Conservation (phyloP, 352 stramenopile genomes). For the Globisporangium cystogenes region DNA sequence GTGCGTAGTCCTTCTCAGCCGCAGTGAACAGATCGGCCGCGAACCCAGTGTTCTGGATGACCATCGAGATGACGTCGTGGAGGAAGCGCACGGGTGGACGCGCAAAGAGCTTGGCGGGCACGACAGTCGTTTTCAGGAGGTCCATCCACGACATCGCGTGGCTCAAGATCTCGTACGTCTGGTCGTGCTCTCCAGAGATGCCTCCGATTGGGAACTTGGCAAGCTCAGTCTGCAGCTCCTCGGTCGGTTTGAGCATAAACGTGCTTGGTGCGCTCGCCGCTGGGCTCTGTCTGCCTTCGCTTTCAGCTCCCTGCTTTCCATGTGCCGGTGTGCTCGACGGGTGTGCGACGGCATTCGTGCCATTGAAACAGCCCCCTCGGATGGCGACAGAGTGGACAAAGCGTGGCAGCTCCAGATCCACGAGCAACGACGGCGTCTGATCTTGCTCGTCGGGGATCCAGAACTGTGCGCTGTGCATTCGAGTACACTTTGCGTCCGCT, state of each 20-base stretch:
- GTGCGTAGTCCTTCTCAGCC: constrained; percentile 54
- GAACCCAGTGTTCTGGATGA: constrained; percentile 70
- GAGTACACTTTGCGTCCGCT: constrained; percentile 47
- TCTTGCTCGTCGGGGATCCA: constrained; percentile 59
- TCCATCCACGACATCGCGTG: constrained; percentile 78
- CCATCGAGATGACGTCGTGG: constrained; percentile 68
- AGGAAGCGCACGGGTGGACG: constrained; percentile 77
- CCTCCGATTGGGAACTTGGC: constrained; percentile 35
- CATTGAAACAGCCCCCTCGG: constrained; percentile 41
- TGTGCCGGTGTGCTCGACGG: neutral
- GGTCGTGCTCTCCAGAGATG: constrained; percentile 52
- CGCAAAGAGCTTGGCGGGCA: constrained; percentile 68
- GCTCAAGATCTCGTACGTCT: constrained; percentile 55
- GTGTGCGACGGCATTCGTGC: constrained; percentile 8
- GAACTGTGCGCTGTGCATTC: constrained; percentile 50
- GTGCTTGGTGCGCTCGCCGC: neutral
- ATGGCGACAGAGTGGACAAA: constrained; percentile 58
- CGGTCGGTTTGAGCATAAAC: constrained; percentile 37
- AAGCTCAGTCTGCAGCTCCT: constrained; percentile 25
- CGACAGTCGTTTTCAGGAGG: constrained; percentile 57
- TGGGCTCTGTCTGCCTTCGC: neutral
- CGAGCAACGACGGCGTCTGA: constrained; percentile 38
- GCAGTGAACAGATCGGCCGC: constrained; percentile 34
- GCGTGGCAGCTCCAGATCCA: constrained; percentile 69
- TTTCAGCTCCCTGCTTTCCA: neutral